Conservation (phyloP, 164 flowering plant species). For the Annona cherimola region DNA sequence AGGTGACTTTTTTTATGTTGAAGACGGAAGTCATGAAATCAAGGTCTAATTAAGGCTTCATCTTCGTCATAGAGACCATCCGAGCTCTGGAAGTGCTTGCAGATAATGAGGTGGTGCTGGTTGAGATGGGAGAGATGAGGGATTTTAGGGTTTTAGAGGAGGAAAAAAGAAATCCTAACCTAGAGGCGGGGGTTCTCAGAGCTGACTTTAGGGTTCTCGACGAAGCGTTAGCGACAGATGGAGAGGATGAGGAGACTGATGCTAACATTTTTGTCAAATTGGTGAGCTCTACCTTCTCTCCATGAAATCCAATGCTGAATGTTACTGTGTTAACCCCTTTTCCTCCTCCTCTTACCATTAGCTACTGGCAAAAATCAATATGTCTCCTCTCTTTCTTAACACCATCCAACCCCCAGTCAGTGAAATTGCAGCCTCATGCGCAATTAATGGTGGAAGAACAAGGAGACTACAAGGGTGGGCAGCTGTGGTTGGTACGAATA, state of each 20-base stretch:
- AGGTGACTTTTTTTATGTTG: constrained; percentile 56
- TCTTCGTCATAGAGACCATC: constrained; percentile 32
- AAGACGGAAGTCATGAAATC: constrained; percentile 72
- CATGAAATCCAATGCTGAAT: no score
- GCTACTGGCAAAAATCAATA: no score
- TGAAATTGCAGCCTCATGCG: no score
- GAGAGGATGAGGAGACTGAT: constrained; percentile 3
- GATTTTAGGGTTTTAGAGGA: constrained; percentile 4
- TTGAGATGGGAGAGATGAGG: constrained; percentile 2
- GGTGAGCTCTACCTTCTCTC: no score
- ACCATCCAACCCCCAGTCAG: no score
- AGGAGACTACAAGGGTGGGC: no score
- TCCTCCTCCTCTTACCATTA: no score
- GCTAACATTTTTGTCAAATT: neutral
- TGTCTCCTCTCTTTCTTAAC: no score
- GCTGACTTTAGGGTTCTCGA: constrained; percentile 1
- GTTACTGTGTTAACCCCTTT: no score
- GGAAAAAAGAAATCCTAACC: constrained; percentile 10
- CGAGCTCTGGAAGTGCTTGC: constrained; percentile 15
- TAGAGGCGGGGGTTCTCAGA: neutral
- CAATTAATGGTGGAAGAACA: no score
- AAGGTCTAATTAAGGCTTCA: constrained; percentile 23
- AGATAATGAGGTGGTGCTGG: neutral
- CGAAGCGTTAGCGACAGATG: neutral
- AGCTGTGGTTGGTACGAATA: no score